Evolutionary conservation across 108 stramenopile genomes (phyloP).

Genomic region (Cylindrotheca closterium): DNA sequence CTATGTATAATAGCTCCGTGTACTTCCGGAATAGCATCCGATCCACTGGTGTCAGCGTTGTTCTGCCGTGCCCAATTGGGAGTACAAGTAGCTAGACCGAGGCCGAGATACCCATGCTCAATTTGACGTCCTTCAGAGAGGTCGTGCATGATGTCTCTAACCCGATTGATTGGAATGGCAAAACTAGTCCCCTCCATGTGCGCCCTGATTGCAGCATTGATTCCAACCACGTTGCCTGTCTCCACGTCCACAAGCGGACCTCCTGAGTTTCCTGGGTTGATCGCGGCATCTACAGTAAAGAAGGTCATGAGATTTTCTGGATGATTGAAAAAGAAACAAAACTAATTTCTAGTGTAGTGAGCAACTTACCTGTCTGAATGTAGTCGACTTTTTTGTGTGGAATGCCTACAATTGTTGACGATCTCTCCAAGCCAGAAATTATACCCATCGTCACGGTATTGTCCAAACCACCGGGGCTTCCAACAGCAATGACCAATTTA

Average conservation of each 20-base stretch:
- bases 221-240: constrained; percentile 81
- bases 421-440: constrained; percentile 74
- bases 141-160: constrained; percentile 68
- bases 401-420: constrained; percentile 82
- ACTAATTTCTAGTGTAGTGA: no score
- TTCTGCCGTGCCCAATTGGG: constrained; percentile 69
- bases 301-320: no score
- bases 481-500: constrained; percentile 77
- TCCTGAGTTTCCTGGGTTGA: constrained; percentile 63
- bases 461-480: constrained; percentile 87
- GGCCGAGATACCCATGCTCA: constrained; percentile 83
- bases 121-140: constrained; percentile 66
- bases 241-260: constrained; percentile 89
- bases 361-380: constrained; percentile 75
- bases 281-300: constrained; percentile 42
- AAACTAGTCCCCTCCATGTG: constrained; percentile 91
- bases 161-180: constrained; percentile 87
- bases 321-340: no score
- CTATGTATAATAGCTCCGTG: constrained; percentile 77
- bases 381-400: constrained; percentile 86
- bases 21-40: constrained; percentile 52
- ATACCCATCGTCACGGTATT: constrained; percentile 92
- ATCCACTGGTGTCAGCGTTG: constrained; percentile 36
- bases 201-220: constrained; percentile 88
- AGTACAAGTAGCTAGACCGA: constrained; percentile 58